Evolutionary conservation across 352 stramenopile species (phyloP).

Genomic region (Pythium sp.): DNA sequence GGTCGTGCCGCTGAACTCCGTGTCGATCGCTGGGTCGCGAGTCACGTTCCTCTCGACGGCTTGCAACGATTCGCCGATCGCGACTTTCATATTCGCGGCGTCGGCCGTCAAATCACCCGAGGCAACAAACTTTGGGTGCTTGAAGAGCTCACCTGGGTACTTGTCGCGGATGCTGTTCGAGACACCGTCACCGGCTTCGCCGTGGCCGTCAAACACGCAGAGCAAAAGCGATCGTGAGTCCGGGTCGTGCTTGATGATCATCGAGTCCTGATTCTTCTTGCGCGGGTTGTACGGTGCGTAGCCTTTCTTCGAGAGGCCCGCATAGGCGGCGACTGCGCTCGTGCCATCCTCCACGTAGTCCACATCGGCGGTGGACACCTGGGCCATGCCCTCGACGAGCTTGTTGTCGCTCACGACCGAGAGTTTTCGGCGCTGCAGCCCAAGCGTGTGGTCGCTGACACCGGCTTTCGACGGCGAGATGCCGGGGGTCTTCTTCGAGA

Average conservation of each 20-base stretch:
- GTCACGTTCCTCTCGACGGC: conserved; percentile 83
- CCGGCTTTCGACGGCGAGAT: conserved; percentile 37
- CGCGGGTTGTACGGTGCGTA: conserved; percentile 93
- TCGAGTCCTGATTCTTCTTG: conserved; percentile 98
- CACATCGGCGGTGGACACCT: conserved; percentile 55
- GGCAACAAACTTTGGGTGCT: conserved; percentile 76
- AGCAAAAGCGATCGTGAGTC: conserved; percentile 92
- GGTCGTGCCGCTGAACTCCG: conserved; percentile 90
- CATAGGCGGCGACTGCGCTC: conserved; percentile 62
- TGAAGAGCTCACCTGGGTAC: conserved; percentile 89
- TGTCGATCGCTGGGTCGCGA: conserved; percentile 91
- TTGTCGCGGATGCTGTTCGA: conserved; percentile 88
- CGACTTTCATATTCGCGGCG: conserved; percentile 46
- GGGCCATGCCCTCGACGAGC: conserved; percentile 72
- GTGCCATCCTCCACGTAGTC: conserved; percentile 64
- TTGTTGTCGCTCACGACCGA: conserved; percentile 83
- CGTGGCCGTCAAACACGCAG: conserved; percentile 96
- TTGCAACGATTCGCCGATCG: conserved; percentile 51
- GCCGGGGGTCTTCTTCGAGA: conserved; percentile 67
- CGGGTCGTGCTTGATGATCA: conserved; percentile 94
- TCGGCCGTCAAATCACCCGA: conserved; percentile 59
- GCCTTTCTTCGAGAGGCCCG: conserved; percentile 78
- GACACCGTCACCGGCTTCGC: conserved; percentile 93
- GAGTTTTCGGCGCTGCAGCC: conserved; percentile 58
- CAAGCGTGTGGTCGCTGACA: conserved; percentile 51